Conservation (phyloP, 169 alveolate species). For the Amoebophrya sp. region DNA sequence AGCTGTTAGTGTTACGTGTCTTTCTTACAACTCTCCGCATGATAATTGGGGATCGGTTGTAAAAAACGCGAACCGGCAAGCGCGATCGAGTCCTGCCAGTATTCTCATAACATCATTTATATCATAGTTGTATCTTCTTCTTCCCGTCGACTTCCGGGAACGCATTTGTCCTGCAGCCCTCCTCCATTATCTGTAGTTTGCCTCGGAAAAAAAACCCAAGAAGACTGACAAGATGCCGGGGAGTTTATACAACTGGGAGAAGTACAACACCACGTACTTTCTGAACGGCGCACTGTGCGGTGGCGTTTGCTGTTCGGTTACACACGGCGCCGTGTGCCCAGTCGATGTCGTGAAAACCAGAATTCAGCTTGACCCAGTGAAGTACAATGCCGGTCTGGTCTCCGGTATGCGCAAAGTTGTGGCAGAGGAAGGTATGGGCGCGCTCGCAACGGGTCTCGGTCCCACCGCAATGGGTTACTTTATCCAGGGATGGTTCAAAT, state of each 20-base stretch:
- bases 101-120: too few relatives aligned
- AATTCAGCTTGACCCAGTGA: slow-evolving; percentile 79
- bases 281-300: slow-evolving; percentile 45
- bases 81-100: too few relatives aligned
- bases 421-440: slow-evolving; percentile 78
- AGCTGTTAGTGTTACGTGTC: too few relatives aligned
- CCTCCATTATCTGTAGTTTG: too few relatives aligned
- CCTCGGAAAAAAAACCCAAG: background rate
- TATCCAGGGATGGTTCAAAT: slow-evolving; percentile 93
- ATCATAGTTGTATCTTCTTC: too few relatives aligned
- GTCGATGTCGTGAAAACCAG: slow-evolving; percentile 50
- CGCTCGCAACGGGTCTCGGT: slow-evolving; percentile 88
- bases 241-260: background rate
- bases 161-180: too few relatives aligned
- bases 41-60: too few relatives aligned
- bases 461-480: slow-evolving; percentile 97
- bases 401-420: slow-evolving; percentile 62
- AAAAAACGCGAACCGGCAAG: too few relatives aligned
- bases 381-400: slow-evolving; percentile 64
- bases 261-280: slow-evolving; percentile 26
- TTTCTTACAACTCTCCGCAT: too few relatives aligned
- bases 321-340: slow-evolving; percentile 47
- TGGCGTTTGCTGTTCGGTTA: slow-evolving; percentile 46
- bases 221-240: background rate
- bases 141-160: too few relatives aligned